Conservation (phyloP, 305 asterid species). For the Plantago coronopus region DNA sequence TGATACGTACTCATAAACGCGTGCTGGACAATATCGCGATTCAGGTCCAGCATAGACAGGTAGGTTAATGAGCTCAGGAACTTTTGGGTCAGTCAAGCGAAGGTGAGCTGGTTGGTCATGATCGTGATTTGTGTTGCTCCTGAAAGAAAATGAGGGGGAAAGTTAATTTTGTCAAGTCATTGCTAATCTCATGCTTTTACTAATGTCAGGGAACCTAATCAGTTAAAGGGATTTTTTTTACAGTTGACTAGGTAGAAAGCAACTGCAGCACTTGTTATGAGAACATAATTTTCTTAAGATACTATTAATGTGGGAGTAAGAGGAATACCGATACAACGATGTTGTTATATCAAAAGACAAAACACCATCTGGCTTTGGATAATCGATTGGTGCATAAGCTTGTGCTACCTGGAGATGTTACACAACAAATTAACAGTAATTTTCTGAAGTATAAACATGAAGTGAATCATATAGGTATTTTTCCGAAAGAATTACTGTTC, state of each 20-base stretch:
- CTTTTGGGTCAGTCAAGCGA: constrained; percentile 58
- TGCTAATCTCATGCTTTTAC: too few relatives aligned
- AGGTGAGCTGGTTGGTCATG: constrained; percentile 96
- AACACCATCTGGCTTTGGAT: constrained; percentile 87
- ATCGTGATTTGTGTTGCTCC: constrained; percentile 97
- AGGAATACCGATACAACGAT: constrained; percentile 69
- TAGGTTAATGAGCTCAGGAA: constrained; percentile 67
- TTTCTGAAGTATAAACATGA: not conserved
- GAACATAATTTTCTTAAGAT: not conserved
- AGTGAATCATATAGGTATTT: not conserved
- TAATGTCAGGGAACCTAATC: not conserved
- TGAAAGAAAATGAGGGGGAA: constrained; percentile 28
- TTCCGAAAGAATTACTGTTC: not conserved
- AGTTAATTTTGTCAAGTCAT: constrained; percentile 4
- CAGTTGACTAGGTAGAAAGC: too few relatives aligned
- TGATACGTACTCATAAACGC: constrained; percentile 78
- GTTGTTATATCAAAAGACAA: constrained; percentile 83
- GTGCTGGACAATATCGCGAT: constrained; percentile 94
- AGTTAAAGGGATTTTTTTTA: too few relatives aligned
- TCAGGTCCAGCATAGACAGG: constrained; percentile 84
- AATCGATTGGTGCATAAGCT: constrained; percentile 52
- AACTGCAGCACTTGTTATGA: too few relatives aligned
- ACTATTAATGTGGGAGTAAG: constrained; percentile 16
- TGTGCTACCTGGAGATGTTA: constrained; percentile 63
- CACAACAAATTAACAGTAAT: constrained; percentile 22